Conservation (phyloP, 805 yeast species). For the Yarrowia bubula region DNA sequence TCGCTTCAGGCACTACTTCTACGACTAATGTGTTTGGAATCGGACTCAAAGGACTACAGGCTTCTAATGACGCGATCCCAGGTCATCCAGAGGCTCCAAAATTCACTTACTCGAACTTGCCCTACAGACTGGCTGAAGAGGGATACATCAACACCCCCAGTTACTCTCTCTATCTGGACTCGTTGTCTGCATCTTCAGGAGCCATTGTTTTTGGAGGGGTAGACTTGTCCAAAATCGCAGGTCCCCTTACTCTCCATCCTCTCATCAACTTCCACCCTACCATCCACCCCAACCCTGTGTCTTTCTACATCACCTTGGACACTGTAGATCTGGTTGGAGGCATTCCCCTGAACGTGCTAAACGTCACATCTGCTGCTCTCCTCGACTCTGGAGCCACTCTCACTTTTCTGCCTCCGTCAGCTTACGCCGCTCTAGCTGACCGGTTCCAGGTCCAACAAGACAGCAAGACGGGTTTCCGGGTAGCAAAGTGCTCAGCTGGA, state of each 20-base stretch:
- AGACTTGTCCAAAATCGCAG: slow-evolving; percentile 43
- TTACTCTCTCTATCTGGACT: slow-evolving; percentile 46
- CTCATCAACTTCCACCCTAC: slow-evolving; percentile 32
- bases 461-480: slow-evolving; percentile 23
- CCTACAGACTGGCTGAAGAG: slow-evolving; percentile 36
- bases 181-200: slow-evolving; percentile 37
- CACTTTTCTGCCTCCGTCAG: slow-evolving; percentile 46
- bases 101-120: slow-evolving; percentile 32
- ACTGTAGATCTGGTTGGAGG: slow-evolving; percentile 28
- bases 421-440: background rate
- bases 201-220: slow-evolving; percentile 45
- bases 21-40: slow-evolving; percentile 39
- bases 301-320: slow-evolving; percentile 9
- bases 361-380: slow-evolving; percentile 32
- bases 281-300: background rate
- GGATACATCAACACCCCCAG: slow-evolving; percentile 44
- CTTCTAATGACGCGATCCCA: slow-evolving; percentile 31
- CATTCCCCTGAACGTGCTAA: slow-evolving; percentile 24
- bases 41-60: slow-evolving; percentile 40
- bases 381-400: slow-evolving; percentile 60
- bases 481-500: slow-evolving; percentile 1
- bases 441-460: background rate
- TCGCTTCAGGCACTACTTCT: slow-evolving; percentile 47
- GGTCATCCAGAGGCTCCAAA: background rate
- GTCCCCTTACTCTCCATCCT: slow-evolving; percentile 37